Base-by-base conservation (phyloP, 345 rosid genomes). In the Corchorus capsularis region DNA sequence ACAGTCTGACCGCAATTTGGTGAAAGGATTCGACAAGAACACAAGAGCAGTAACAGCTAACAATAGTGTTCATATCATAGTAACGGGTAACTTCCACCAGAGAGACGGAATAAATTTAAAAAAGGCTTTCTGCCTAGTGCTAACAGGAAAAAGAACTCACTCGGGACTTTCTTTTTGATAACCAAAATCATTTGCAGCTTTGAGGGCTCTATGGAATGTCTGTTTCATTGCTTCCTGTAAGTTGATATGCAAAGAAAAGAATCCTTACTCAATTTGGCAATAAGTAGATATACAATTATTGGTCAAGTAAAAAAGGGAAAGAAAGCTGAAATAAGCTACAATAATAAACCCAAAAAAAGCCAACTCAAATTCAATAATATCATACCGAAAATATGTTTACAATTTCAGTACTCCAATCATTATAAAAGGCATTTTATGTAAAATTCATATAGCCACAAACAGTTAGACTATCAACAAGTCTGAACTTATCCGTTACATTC, bases 181-280 rank as follows among this genome's bases (percentile, higher is more conserved):
- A 70, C 97, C 98, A 13, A 96, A 96, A 87, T 93, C 99, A 71
- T 78, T 83, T 45, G 99, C 98, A 57, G 96, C 97, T 87, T 93
- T 96, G 53, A 91, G 89, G 74, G 93, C 94, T 86, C 92, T 87
- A 75, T 90, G 91, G 81, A 89, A 93, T 72, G 88, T 92, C 82
- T 96, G 99, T 80, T 91, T 96, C 92, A 96, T 88, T 74, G 99
- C 97, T 77, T 96, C 98, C 98, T 93, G 87, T 77, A 82, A 82
- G 72, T 56, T 75, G 55, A 81, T 77, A 63, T 32, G 63, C 13
- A 59, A 72, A 59, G 64, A 14, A 35, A 69, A 74, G 59, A 62
- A 75, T 52, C 53, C 59, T 63, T 32, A 63, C n/a, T 32, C 56
- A 69, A 75, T 47, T 54, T 57, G 22, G 32, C 62, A 39, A 34